These are phyloP conservation scores for Beta corolliflora DNA, from an alignment of 179 eudicot genomes.

Conservation along the genomic window DNA sequence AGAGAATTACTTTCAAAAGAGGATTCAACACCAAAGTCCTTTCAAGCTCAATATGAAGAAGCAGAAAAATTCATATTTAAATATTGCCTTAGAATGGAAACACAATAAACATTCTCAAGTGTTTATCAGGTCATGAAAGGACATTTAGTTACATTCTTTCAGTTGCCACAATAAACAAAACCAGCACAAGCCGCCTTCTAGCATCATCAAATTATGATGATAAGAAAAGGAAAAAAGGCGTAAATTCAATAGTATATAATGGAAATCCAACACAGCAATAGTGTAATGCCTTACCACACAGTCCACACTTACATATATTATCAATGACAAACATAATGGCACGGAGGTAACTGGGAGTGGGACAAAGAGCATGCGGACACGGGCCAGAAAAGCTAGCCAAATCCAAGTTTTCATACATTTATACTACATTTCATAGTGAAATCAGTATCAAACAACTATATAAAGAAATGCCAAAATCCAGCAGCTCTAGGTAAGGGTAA, in stretches of 20 bases:
- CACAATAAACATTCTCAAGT: background rate
- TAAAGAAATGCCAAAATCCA: background rate
- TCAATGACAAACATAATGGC: background rate
- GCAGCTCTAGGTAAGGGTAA: background rate
- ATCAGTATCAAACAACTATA: background rate
- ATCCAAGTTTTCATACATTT: too few relatives aligned
- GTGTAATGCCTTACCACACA: too few relatives aligned
- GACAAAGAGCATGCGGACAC: too few relatives aligned
- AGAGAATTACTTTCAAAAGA: background rate
- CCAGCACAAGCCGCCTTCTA: conserved; percentile 16
- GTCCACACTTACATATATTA: too few relatives aligned
- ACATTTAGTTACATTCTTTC: background rate
- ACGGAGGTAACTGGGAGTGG: background rate
- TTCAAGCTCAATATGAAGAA: background rate
- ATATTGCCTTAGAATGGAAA: background rate
- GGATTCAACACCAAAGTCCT: background rate
- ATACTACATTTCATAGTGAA: background rate
- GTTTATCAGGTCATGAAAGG: background rate
- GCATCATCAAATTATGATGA: conserved; percentile 14
- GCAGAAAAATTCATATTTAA: background rate
- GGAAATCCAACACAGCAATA: background rate
- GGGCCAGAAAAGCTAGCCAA: too few relatives aligned
- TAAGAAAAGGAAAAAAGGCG: background rate
- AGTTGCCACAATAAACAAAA: conserved; percentile 6
- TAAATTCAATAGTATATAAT: background rate